These are phyloP conservation scores for Podaxis sp. DNA, from an alignment of 768 basidiomycete genomes.

Conservation along the genomic window DNA sequence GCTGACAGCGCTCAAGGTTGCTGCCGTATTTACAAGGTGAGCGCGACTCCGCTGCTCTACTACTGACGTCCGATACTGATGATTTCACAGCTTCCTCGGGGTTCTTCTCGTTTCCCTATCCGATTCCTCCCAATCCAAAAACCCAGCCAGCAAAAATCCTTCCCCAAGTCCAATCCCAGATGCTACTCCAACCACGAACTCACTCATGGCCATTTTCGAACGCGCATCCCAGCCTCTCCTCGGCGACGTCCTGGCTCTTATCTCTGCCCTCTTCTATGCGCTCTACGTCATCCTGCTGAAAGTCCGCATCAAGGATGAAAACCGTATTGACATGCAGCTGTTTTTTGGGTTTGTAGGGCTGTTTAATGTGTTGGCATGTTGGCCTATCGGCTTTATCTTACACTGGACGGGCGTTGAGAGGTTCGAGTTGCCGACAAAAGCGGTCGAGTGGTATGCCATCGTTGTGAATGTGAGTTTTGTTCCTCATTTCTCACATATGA, in stretches of 20 bases:
- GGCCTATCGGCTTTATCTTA: constrained; percentile 78
- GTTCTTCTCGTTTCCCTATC: constrained; percentile 88
- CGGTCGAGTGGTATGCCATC: constrained; percentile 36
- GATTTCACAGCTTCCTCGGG: constrained; percentile 50
- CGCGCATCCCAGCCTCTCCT: constrained; percentile 11
- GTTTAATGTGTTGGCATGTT: constrained; percentile 74
- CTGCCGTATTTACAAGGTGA: constrained; percentile 80
- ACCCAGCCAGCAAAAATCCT: constrained; percentile 21
- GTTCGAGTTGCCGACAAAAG: constrained; percentile 68
- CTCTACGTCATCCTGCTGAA: constrained; percentile 89
- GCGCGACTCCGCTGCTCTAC: constrained; percentile 14
- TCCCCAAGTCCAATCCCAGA: constrained; percentile 18
- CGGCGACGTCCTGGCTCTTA: constrained; percentile 82
- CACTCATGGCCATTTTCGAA: constrained; percentile 42
- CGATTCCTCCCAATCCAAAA: constrained; percentile 49
- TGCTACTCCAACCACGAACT: constrained; percentile 9
- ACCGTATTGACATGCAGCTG: constrained; percentile 87
- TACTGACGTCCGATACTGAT: not conserved
- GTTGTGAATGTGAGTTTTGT: constrained; percentile 36
- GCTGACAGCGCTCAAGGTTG: constrained; percentile 68
- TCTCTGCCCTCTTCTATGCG: constrained; percentile 89
- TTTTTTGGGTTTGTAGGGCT: constrained; percentile 95
- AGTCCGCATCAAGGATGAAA: constrained; percentile 78
- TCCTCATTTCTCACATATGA: not conserved
- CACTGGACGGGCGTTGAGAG: constrained; percentile 70